Conservation (phyloP, 2,329 filamentous ascomycete species). For the Fusarium bulbicola region DNA sequence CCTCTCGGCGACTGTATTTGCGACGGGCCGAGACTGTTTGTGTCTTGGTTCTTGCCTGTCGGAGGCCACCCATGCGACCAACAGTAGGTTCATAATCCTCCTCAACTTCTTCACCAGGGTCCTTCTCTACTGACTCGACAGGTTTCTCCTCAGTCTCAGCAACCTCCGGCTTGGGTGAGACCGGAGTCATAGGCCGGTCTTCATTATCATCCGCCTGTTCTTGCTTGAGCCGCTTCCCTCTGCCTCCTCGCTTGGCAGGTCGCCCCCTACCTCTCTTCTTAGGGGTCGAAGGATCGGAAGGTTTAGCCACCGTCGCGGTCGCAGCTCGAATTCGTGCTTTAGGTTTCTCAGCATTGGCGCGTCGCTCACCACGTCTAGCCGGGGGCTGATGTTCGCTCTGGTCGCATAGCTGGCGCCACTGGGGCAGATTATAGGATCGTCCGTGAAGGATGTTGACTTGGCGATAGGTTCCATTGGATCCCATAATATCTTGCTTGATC, state of each 20-base stretch:
- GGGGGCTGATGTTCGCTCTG: slow-evolving; percentile 97
- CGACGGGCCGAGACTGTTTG: slow-evolving; percentile 86
- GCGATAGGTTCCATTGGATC: slow-evolving; percentile 92
- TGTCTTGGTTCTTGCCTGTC: slow-evolving; percentile 65
- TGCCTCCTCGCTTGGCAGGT: slow-evolving; percentile 48
- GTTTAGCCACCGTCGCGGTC: slow-evolving; percentile 45
- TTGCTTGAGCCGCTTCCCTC: slow-evolving; percentile 51
- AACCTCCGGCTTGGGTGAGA: slow-evolving; percentile 59
- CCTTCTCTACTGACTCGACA: slow-evolving; percentile 61
- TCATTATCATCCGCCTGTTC: slow-evolving; percentile 54
- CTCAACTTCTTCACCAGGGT: slow-evolving; percentile 56
- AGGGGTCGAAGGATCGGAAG: slow-evolving; percentile 45
- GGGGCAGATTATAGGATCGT: slow-evolving; percentile 93
- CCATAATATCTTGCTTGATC: slow-evolving; percentile 98
- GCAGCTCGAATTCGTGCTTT: slow-evolving; percentile 54
- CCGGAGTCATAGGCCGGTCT: slow-evolving; percentile 66
- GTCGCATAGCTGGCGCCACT: slow-evolving; percentile 93
- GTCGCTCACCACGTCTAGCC: slow-evolving; percentile 84
- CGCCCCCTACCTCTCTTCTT: slow-evolving; percentile 54
- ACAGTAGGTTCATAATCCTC: slow-evolving; percentile 50
- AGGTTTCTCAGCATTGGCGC: slow-evolving; percentile 67
- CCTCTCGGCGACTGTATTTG: slow-evolving; percentile 84
- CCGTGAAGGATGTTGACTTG: slow-evolving; percentile 98
- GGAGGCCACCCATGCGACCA: slow-evolving; percentile 61
- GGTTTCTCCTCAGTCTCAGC: slow-evolving; percentile 46